These are phyloP conservation scores for Wickerhamomyces xylosicus DNA, from an alignment of 805 yeast genomes.

Conservation along the genomic window DNA sequence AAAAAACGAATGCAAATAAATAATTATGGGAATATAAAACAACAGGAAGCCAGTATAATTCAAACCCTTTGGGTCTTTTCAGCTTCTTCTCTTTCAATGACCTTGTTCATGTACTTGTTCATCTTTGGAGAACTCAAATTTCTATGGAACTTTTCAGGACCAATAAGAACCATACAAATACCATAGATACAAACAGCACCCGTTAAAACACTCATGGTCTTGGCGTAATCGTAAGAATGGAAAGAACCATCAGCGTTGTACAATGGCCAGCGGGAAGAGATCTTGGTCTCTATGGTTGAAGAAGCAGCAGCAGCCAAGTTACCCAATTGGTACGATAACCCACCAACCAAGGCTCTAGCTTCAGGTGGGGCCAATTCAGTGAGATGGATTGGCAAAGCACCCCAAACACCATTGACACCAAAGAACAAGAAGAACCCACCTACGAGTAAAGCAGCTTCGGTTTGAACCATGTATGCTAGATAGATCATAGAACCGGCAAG, in stretches of 20 bases:
- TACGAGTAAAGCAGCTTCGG: constrained; percentile 40
- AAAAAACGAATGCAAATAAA: no score
- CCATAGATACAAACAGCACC: constrained; percentile 56
- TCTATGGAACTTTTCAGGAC: constrained; percentile 61
- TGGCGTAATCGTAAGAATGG: constrained; percentile 43
- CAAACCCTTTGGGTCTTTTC: no score
- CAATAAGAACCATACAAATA: constrained; percentile 36
- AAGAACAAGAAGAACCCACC: constrained; percentile 59
- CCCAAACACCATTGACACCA: constrained; percentile 69
- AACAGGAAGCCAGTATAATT: no score
- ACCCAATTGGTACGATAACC: constrained; percentile 62
- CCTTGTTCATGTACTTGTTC: no score
- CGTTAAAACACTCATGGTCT: constrained; percentile 60
- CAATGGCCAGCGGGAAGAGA: constrained; percentile 52
- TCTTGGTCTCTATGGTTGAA: constrained; percentile 60
- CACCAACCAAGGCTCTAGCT: constrained; percentile 50
- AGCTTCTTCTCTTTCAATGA: no score
- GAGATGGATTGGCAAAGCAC: constrained; percentile 56
- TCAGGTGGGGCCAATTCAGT: constrained; percentile 59
- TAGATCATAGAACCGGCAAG: constrained; percentile 52
- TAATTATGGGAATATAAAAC: no score
- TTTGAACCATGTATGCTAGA: constrained; percentile 35
- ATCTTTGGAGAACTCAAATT: no score
- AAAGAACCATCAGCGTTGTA: constrained; percentile 16
- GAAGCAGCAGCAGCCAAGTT: constrained; percentile 64